Base-by-base conservation (phyloP, 116 monocot species). In the Iris pallida region DNA sequence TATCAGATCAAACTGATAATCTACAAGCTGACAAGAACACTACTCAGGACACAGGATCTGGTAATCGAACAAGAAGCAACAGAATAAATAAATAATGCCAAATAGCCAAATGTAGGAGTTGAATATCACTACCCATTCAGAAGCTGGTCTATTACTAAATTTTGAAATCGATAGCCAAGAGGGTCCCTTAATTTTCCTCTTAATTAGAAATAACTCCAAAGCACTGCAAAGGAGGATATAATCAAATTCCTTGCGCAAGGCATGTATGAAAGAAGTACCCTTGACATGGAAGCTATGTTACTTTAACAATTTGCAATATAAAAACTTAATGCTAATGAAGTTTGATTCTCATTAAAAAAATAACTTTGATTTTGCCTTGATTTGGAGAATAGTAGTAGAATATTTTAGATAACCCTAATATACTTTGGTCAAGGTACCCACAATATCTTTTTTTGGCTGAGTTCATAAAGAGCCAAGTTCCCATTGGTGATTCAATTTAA, bases 111-210 rank as follows among this genome's bases (percentile, higher is more conserved):
- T 30, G 20, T 10, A 69, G 52, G 20, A 56, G 40, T 61, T 52
- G 62, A 47, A 66, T 73, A 59, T n/a, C 75, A 64, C 18, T 30
- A 92, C 96, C 84, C 81, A 19, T 57, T 89, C 79, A 70, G 85
- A 70, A 61, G 77, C 46, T 20, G 86, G 72, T 56, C 83, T 80
- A 77, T 61, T 68, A 10, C 73, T 45, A 69, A 93, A 93, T 79
- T 73, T 87, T 61, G 97, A 86, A 78, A 98, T 78, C 46, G 93
- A 90, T 52, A 98, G 69, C 97, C 97, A 98, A 61, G 92, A 89
- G 0, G 93, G 97, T 64, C 97, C 97, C 59, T 81, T 92, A 42
- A 98, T 93, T 69, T 90, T 89, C 63, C 93, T 80, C 76, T 98
- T 98, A 66, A 98, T 62, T 53, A 98, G 63, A 81, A 98, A 88